A percentile compares a stretch with the other conserved stretches of the same genome.
These are phyloP conservation scores for Solanum sejunctum DNA, from an alignment of 257 asterid genomes.

Conservation along the genomic window DNA sequence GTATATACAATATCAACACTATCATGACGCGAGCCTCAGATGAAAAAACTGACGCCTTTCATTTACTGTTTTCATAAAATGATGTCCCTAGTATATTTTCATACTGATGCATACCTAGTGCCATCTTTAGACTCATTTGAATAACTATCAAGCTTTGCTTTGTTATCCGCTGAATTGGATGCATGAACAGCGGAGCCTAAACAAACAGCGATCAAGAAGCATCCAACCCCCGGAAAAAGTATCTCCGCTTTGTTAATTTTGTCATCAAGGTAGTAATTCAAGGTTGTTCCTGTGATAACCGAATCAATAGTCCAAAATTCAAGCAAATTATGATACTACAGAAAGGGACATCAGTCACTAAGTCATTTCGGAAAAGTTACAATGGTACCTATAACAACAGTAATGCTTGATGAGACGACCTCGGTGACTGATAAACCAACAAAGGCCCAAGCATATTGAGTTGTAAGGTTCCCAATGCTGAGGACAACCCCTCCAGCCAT, in stretches of 20 bases:
- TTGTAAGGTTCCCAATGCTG: conserved; percentile 78
- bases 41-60: not conserved
- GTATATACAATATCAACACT: not conserved
- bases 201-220: conserved; percentile 88
- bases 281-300: conserved; percentile 53
- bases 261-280: conserved; percentile 80
- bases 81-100: not conserved
- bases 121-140: conserved; percentile 20
- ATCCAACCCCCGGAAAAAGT: conserved; percentile 88
- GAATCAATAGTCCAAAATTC: not conserved
- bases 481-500: conserved; percentile 86
- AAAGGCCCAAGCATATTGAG: conserved; percentile 94
- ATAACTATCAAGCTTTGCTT: conserved; percentile 41
- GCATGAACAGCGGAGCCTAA: conserved; percentile 75
- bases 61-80: not conserved
- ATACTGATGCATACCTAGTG: conserved; percentile 17
- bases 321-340: not conserved
- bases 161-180: conserved; percentile 71
- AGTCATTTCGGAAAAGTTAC: not conserved
- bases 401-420: conserved; percentile 71
- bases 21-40: not conserved
- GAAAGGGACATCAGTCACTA: not conserved
- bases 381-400: conserved; percentile 76
- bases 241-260: conserved; percentile 87
- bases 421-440: conserved; percentile 93